phyloP scores from a whole-genome alignment of 495 filamentous ascomycete genomes.

The Coniosporium apollinis region DNA sequence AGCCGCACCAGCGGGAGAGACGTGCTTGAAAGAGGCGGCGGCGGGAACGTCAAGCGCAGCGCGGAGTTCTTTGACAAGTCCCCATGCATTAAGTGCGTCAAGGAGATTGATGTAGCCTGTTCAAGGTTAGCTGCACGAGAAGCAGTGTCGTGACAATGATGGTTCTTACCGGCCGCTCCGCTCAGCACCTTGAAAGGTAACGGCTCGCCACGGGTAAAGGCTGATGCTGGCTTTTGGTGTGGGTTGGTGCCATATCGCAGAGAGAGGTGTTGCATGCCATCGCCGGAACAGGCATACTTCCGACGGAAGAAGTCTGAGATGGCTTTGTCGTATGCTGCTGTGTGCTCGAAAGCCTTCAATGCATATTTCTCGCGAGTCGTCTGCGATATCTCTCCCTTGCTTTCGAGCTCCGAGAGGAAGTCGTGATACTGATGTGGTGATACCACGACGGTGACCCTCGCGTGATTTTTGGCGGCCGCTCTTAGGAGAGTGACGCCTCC shows the following conservation, averaged over 20 bases:
- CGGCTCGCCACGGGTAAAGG: slow-evolving; percentile 49
- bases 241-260: slow-evolving; percentile 94
- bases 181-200: slow-evolving; percentile 95
- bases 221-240: slow-evolving; percentile 88
- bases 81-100: slow-evolving; percentile 95
- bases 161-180: slow-evolving; percentile 89
- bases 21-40: slow-evolving; percentile 97
- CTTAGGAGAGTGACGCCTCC: slow-evolving; percentile 92
- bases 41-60: slow-evolving; percentile 72
- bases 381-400: slow-evolving; percentile 63
- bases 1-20: slow-evolving; percentile 89
- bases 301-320: slow-evolving; percentile 97
- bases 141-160: no score
- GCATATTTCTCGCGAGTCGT: slow-evolving; percentile 71
- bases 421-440: slow-evolving; percentile 68
- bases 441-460: slow-evolving; percentile 83
- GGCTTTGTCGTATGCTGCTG: slow-evolving; percentile 88
- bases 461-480: slow-evolving; percentile 94
- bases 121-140: no score
- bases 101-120: slow-evolving; percentile 74
- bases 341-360: slow-evolving; percentile 94
- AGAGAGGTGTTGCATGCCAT: slow-evolving; percentile 63
- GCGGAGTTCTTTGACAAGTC: slow-evolving; percentile 90
- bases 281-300: slow-evolving; percentile 78
- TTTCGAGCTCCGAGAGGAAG: slow-evolving; percentile 77